Conservation (phyloP, 2,329 filamentous ascomycete species). For the Annulohypoxylon truncatum region DNA sequence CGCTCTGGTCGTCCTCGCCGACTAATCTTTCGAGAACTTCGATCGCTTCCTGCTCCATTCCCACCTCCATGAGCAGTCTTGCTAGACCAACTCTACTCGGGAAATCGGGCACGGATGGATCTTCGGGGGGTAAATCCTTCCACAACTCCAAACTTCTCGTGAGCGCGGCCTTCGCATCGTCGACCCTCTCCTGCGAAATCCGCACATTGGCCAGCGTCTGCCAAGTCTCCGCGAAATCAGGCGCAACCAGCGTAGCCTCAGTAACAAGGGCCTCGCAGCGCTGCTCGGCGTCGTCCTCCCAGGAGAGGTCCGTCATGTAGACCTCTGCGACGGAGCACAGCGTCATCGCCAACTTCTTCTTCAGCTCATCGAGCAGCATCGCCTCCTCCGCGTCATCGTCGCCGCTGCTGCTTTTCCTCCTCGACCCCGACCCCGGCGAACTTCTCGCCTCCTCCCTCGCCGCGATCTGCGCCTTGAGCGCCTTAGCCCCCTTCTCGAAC, state of each 20-base stretch:
- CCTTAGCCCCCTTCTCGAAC: conserved; percentile 77
- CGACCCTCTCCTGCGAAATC: conserved; percentile 83
- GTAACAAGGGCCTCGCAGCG: conserved; percentile 90
- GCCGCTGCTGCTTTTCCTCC: conserved; percentile 42
- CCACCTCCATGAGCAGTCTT: conserved; percentile 88
- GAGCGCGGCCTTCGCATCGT: conserved; percentile 84
- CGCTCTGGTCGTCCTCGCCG: conserved; percentile 89
- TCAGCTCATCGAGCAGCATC: conserved; percentile 71
- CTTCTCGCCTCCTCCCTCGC: conserved; percentile 67
- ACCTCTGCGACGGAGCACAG: conserved; percentile 95
- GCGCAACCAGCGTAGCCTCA: conserved; percentile 87
- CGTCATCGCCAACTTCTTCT: conserved; percentile 86
- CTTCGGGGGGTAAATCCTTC: conserved; percentile 79
- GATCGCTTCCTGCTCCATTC: conserved; percentile 85
- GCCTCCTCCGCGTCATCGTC: conserved; percentile 48
- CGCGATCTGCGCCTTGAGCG: conserved; percentile 78
- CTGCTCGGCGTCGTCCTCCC: conserved; percentile 89
- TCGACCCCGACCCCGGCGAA: too few species aligned
- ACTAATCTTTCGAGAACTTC: conserved; percentile 86
- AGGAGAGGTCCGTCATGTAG: conserved; percentile 98
- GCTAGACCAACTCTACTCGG: conserved; percentile 85
- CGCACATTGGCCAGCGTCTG: conserved; percentile 95
- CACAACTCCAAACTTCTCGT: conserved; percentile 83
- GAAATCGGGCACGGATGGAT: conserved; percentile 84
- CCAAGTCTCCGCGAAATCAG: conserved; percentile 86